These are phyloP conservation scores for Heliocybe sulcata DNA, from an alignment of 1,284 basidiomycete species.

Conservation along the genomic window DNA sequence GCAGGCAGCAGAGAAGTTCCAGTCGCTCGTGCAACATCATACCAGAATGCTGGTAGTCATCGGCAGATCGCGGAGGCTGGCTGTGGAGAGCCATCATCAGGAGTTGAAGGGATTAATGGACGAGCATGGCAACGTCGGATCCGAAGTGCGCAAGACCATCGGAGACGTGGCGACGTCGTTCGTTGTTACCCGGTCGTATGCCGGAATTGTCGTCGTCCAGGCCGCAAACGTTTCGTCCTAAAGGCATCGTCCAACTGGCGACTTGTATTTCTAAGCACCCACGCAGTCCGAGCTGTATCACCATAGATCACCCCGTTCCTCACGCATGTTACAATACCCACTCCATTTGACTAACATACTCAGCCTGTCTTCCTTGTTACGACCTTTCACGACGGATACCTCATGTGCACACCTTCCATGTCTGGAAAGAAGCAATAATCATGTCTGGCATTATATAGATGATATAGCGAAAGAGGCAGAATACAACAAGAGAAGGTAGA, in stretches of 20 bases:
- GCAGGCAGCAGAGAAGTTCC: slow-evolving; percentile 19
- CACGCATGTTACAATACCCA: background rate
- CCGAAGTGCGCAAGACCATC: slow-evolving; percentile 70
- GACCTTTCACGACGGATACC: too few relatives aligned
- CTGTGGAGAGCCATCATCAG: slow-evolving; percentile 51
- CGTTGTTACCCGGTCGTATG: slow-evolving; percentile 51
- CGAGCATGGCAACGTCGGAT: slow-evolving; percentile 39
- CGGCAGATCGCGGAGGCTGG: slow-evolving; percentile 65
- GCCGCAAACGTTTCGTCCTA: slow-evolving; percentile 27
- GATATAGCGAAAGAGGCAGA: background rate
- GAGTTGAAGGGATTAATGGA: slow-evolving; percentile 65
- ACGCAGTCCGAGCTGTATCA: too few relatives aligned
- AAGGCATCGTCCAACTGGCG: background rate
- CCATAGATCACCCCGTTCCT: background rate
- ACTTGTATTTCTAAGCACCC: too few relatives aligned
- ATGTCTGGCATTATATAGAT: background rate
- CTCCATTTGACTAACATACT: background rate
- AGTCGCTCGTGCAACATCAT: slow-evolving; percentile 14
- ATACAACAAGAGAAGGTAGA: background rate
- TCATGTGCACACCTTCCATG: too few relatives aligned
- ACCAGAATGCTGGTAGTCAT: slow-evolving; percentile 52
- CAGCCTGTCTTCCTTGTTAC: background rate
- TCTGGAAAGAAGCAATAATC: too few relatives aligned
- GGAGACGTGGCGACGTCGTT: slow-evolving; percentile 77
- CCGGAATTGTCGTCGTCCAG: slow-evolving; percentile 68